These are phyloP conservation scores for Microdochium nivale DNA, from an alignment of 2,329 filamentous ascomycete species.

Conservation along the genomic window DNA sequence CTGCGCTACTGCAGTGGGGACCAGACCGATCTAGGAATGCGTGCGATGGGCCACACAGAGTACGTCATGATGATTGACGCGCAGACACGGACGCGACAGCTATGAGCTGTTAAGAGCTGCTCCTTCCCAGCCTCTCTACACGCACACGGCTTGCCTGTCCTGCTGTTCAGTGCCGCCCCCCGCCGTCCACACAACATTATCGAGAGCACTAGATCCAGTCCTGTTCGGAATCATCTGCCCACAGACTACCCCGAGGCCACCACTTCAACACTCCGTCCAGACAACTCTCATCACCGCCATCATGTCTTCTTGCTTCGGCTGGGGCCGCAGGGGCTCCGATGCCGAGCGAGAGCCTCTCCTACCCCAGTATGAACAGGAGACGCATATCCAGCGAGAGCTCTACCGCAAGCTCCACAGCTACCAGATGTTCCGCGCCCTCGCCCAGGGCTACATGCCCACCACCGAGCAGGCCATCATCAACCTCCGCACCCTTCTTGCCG, in stretches of 20 bases:
- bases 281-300: no score
- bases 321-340: conserved; percentile 35
- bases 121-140: no score
- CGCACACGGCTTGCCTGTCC: no score
- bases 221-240: no score
- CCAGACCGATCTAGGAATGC: no score
- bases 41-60: no score
- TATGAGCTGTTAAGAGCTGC: no score
- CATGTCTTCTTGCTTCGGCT: conserved; percentile 59
- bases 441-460: conserved; percentile 83
- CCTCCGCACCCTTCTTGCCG: conserved; percentile 67
- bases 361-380: conserved; percentile 76
- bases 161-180: background rate
- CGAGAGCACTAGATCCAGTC: background rate
- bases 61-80: no score
- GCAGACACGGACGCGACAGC: no score
- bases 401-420: conserved; percentile 90
- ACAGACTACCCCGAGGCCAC: no score
- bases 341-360: conserved; percentile 71
- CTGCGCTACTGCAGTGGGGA: no score
- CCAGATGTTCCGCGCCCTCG: conserved; percentile 78
- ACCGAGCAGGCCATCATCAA: conserved; percentile 78
- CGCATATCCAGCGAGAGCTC: conserved; percentile 64
- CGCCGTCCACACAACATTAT: background rate
- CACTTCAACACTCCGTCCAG: no score